Evolutionary conservation across 1,139 yeast species (phyloP).

Genomic region (Entelexis paramagnoliae): DNA sequence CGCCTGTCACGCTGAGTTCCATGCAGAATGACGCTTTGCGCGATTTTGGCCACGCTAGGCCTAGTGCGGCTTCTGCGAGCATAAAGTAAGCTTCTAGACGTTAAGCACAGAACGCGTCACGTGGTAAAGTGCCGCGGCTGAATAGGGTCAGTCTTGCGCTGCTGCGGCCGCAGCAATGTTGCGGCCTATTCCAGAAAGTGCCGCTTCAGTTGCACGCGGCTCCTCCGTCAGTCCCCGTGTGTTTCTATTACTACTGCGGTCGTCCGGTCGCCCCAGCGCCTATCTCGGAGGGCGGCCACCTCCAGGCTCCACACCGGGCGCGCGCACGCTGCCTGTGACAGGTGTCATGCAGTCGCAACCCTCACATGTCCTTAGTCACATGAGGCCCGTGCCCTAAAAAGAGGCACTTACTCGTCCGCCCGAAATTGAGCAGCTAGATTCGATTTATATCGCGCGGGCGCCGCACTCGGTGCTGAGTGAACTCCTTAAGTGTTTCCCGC

Average conservation of each 20-base stretch:
- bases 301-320: neutral
- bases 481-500: neutral
- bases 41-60: neutral
- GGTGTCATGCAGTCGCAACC: conserved; percentile 7
- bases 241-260: no score
- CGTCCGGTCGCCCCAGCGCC: no score
- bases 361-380: neutral
- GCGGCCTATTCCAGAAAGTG: no score
- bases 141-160: neutral
- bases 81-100: neutral
- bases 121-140: neutral
- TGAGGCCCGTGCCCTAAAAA: neutral
- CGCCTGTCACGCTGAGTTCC: neutral
- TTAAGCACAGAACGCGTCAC: neutral
- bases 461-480: neutral
- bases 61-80: neutral
- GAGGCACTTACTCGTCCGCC: conserved; percentile 5
- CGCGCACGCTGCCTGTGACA: neutral
- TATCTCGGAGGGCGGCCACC: no score
- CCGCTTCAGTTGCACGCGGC: no score
- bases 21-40: neutral
- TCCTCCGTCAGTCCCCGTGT: no score
- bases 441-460: neutral
- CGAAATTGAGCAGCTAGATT: neutral
- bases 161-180: no score